Evolutionary conservation across 805 yeast species (phyloP).

Genomic region (Cyberlindnera misumaiensis): DNA sequence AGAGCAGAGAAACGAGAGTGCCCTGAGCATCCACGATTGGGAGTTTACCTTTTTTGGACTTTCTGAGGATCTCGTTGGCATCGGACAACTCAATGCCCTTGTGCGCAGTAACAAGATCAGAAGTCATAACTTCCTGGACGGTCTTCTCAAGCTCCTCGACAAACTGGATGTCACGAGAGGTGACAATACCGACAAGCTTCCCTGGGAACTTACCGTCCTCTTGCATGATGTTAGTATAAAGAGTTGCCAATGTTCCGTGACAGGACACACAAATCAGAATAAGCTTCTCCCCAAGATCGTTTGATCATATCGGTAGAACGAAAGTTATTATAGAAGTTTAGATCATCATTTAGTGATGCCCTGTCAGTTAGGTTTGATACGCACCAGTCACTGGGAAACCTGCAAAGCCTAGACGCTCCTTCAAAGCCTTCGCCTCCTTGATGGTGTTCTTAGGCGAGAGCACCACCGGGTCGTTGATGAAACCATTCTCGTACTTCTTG

Average conservation of each 20-base stretch:
- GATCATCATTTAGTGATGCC: slow-evolving; percentile 44
- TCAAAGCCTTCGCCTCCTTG: slow-evolving; percentile 69
- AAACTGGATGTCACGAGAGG: slow-evolving; percentile 96
- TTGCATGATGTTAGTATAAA: slow-evolving; percentile 15
- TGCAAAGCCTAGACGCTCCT: slow-evolving; percentile 76
- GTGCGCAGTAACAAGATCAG: slow-evolving; percentile 74
- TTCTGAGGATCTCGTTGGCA: slow-evolving; percentile 87
- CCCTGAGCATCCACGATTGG: slow-evolving; percentile 81
- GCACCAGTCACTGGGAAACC: slow-evolving; percentile 99
- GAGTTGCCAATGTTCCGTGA: not conserved
- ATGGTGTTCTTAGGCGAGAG: slow-evolving; percentile 72
- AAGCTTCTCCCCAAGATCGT: slow-evolving; percentile 89
- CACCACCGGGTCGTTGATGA: slow-evolving; percentile 90
- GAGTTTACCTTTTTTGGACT: slow-evolving; percentile 94
- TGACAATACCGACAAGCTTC: slow-evolving; percentile 88
- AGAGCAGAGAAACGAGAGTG: slow-evolving; percentile 77
- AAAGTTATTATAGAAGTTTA: slow-evolving; percentile 63
- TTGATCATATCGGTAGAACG: slow-evolving; percentile 99
- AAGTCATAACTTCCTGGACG: slow-evolving; percentile 84
- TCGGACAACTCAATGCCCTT: slow-evolving; percentile 75
- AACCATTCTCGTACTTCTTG: slow-evolving; percentile 95
- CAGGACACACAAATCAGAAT: slow-evolving; percentile 28
- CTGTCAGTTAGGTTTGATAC: slow-evolving; percentile 31
- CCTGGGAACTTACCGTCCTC: slow-evolving; percentile 84
- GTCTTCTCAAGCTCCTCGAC: slow-evolving; percentile 60